A percentile compares a stretch with the other conserved stretches of the same genome.
These are phyloP conservation scores for Colletotrichum destructivum DNA, from an alignment of 2,329 filamentous ascomycete species.

Conservation along the genomic window DNA sequence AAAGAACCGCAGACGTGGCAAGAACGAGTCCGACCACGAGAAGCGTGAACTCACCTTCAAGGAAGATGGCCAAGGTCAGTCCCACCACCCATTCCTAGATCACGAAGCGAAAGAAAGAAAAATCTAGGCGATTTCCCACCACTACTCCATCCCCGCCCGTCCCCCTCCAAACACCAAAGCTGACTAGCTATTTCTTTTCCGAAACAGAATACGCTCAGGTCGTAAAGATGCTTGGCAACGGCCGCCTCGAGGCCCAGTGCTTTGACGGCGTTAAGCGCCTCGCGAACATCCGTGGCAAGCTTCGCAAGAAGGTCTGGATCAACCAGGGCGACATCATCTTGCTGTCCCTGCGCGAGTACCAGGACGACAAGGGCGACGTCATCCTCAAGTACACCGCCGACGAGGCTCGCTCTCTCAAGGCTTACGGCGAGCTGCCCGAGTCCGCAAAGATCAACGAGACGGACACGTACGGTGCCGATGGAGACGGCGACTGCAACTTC, in stretches of 20 bases:
- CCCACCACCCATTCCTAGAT: background rate
- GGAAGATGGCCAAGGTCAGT: conserved; percentile 90
- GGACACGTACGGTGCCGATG: conserved; percentile 92
- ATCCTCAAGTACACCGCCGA: conserved; percentile 97
- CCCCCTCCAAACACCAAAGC: conserved; percentile 9
- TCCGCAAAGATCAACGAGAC: conserved; percentile 99
- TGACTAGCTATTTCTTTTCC: background rate
- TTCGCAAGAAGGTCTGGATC: conserved; percentile 99
- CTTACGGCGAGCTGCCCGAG: conserved; percentile 97
- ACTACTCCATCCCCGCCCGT: background rate
- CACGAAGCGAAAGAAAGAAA: background rate
- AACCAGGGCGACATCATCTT: conserved; percentile 97
- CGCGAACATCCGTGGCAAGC: conserved; percentile 85
- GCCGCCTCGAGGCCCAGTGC: conserved; percentile 91
- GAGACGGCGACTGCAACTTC: conserved; percentile 96
- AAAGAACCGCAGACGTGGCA: conserved; percentile 98
- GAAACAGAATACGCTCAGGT: conserved; percentile 88
- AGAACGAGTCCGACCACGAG: conserved; percentile 99
- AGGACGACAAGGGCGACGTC: conserved; percentile 96
- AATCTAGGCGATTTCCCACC: background rate
- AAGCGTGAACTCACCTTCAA: conserved; percentile 99
- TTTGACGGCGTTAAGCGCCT: conserved; percentile 92
- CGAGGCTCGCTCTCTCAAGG: conserved; percentile 94
- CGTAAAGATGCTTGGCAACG: conserved; percentile 96
- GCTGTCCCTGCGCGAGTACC: conserved; percentile 90